Evolutionary conservation across 1,284 basidiomycete species (phyloP), one percentile per base, ranked within the genome.

Genomic region (Sporisorium reilianum): DNA sequence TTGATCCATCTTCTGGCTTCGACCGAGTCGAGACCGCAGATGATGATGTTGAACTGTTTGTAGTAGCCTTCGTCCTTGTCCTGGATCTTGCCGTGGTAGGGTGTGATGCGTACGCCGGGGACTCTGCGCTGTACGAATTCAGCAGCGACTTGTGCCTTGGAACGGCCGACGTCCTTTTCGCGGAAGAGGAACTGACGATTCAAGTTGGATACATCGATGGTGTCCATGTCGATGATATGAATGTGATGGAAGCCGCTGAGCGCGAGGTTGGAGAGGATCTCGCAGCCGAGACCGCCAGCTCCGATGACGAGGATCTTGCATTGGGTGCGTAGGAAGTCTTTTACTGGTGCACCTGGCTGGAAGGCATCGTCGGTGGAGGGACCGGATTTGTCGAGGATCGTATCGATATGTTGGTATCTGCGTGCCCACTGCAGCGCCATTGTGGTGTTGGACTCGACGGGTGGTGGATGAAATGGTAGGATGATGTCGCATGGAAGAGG

Each of bases 151-250:
- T 89, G 91, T 1, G 97, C 96, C 86, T 99, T 99, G 3, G 95
- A 90, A 77, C 93, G 89, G 11, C 97, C 97, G 2, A 99, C 94
- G 83, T 99, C 97, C 80, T 91, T 91, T 38, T 87, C 90, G 75
- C 94, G 89, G 87, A 99, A 99, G 46, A 99, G 88, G 85, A 99
- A 99, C 86, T 99, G 97, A 48, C 97, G 90, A 86, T 99, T 99
- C 77, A 99, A 88, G 84, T 99, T 99, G 81, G 94, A 97, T 80
- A 99, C 93, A 85, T 99, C 97, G 85, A 99, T 99, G 5, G 96
- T 98, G 87, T 99, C 97, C 96, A 99, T 99, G 87, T 99, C 97
- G 84, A 99, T 99, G 77, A 99, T 95, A 87, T 99, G 94, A 71
- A 99, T 97, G 82, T 99, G 92, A 84, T 92, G 92, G 89, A 99